Evolutionary conservation across 345 rosid genomes (phyloP), one percentile per base, ranked within the genome.

Genomic region (Geranium rotundifolium): DNA sequence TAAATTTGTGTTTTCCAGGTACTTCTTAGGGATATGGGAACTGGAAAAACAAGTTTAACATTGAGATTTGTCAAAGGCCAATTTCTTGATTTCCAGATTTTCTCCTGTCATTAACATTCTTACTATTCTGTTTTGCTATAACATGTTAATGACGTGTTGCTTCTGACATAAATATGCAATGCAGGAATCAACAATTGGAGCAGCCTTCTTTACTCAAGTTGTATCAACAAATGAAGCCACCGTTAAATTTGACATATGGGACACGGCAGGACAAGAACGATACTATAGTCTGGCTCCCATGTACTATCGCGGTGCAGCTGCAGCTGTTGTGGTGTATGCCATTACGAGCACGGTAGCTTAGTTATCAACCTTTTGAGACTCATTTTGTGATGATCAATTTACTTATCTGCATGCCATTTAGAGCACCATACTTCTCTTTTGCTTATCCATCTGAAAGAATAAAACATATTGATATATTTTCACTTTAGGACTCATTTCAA

Each of bases 261-360:
- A 88, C 71, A 85, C 89, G 0, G 91, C 95, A 17, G 95, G 91
- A 39, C 95, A 88, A 75, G 95, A 88, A 69, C 69, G 95, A 41
- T 88, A 88, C 71, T 84, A 85, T 68, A 85, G 95, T 74, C 79
- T 88, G 78, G 91, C 95, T 69, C 95, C 95, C 1, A 85, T 88
- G 89, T 88, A 88, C 70, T 88, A 85, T 57, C 89, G 91, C 0
- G 91, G 95, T 37, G 91, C 95, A 20, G 89, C 95, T 19, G 91
- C 86, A 19, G 95, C 95, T 69, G 84, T 85, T 56, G 91, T 85
- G 72, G 87, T 83, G 59, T 83, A 88, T 63, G 95, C 83, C 67
- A 75, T 88, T 70, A 82, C 89, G 34, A 82, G 84, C 95, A 79
- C 56, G 87, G 91, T 88, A 81, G 2, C 39, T 23, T 34, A 19